Conservation (phyloP, 83 land plant genomes). For the Thuja plicata region DNA sequence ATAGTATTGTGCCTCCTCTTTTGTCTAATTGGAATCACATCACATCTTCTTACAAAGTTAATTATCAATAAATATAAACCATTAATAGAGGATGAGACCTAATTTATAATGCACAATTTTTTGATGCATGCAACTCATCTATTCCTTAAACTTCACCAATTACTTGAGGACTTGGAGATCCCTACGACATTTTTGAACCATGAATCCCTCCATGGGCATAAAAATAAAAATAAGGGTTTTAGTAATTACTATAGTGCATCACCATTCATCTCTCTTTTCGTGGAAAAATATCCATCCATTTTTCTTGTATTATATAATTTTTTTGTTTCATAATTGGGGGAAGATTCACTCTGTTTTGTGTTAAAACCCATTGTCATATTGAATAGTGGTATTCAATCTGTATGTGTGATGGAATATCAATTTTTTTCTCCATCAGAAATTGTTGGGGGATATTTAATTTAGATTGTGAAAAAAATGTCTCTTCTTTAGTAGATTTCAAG, state of each 20-base stretch:
- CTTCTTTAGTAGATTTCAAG: not conserved
- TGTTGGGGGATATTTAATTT: not conserved
- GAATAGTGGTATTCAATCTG: not conserved
- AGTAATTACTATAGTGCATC: not conserved
- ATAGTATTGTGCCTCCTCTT: constrained; percentile 78
- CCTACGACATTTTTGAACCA: not conserved
- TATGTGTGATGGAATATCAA: not conserved
- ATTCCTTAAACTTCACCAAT: not conserved
- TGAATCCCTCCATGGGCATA: not conserved
- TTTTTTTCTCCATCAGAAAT: not conserved
- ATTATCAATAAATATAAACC: constrained; percentile 11
- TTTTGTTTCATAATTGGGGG: not conserved
- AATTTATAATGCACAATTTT: not conserved
- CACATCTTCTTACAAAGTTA: constrained; percentile 75
- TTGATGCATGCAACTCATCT: not conserved
- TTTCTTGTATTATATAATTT: not conserved
- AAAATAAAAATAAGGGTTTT: not conserved
- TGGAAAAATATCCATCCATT: not conserved
- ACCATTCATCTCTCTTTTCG: not conserved
- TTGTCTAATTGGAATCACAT: constrained; percentile 82
- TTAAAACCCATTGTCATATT: not conserved
- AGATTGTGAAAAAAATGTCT: not conserved
- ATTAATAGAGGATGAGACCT: constrained; percentile 11
- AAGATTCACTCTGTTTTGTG: not conserved
- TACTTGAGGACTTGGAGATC: not conserved